Base-by-base conservation (phyloP, 163 green algal genomes). In the Prototheca stagnorum region DNA sequence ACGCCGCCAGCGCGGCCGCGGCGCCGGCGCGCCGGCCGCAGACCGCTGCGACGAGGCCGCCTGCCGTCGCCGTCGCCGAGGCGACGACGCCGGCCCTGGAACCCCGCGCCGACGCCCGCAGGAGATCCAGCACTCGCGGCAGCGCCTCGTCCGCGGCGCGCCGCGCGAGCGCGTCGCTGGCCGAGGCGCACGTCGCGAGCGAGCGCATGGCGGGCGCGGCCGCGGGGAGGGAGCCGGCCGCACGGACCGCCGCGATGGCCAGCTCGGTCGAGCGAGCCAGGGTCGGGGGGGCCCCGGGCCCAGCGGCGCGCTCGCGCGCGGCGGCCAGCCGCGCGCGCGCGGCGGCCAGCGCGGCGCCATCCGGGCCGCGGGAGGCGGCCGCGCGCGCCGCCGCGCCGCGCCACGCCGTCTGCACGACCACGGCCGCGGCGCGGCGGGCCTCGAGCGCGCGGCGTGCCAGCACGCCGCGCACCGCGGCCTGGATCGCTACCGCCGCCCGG, bases 271-370 rank as follows among this genome's bases (percentile, higher is more conserved):
- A 17, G 20, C 20, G 43, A 33, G 35, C 39, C 43, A 44, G 3
- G 27, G 33, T 26, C 42, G 51, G 45, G 15, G 39, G 26, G 28
- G 22, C 29, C 1, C 23, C 16, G 1, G 49, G 49, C 0, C 34
- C 35, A 4, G 19, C 41, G 35, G 59, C 39, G 5, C 49, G 44
- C 15, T 22, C 17, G 6, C 57, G 42, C 1, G 50, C 25, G 6
- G 47, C 43, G 0, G 50, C 43, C 47, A 78, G 51, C 43, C 72
- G 51, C 58, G 59, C 72, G 58, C 40, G 56, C 31, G n/a, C n/a
- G n/a, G n/a, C n/a, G n/a, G n/a, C n/a, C n/a, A n/a, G n/a, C n/a
- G n/a, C n/a, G n/a, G n/a, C n/a, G n/a, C n/a, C n/a, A n/a, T n/a
- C n/a, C n/a, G n/a, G n/a, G n/a, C n/a, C 61, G 56, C 9, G 49